Evolutionary conservation across 129 eudicot species (phyloP).

Genomic region (Chrysanthemum lavandulifolium): DNA sequence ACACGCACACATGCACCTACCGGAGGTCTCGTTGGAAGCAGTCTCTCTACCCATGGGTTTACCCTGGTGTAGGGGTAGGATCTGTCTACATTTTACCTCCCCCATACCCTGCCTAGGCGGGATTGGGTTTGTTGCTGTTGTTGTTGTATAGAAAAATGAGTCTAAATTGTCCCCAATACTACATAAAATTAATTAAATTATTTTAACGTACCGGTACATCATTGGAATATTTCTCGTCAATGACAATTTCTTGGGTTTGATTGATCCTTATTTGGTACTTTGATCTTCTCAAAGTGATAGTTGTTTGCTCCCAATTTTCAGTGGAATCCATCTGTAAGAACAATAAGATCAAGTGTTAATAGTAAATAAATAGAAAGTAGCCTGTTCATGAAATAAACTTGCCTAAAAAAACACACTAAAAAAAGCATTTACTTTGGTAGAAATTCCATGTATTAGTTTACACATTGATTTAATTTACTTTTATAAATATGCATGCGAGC

Average conservation of each 20-base stretch:
- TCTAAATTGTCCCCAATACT: constrained; percentile 6
- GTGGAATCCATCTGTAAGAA: constrained; percentile 59
- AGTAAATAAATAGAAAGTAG: too few relatives aligned
- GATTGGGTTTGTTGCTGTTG: too few relatives aligned
- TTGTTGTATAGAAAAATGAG: not conserved
- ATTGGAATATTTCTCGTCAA: constrained; percentile 62
- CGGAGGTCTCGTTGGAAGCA: too few relatives aligned
- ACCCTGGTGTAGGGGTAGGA: too few relatives aligned
- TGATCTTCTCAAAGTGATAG: constrained; percentile 59
- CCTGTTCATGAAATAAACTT: constrained; percentile 13
- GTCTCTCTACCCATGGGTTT: too few relatives aligned
- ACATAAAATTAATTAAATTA: not conserved
- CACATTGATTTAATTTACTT: not conserved
- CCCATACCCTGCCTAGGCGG: too few relatives aligned
- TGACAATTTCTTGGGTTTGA: constrained; percentile 41
- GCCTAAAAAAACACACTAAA: not conserved
- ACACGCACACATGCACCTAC: too few relatives aligned
- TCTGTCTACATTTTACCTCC: too few relatives aligned
- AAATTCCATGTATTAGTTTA: not conserved
- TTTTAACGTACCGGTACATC: constrained; percentile 59
- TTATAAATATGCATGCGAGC: not conserved
- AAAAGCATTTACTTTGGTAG: too few relatives aligned
- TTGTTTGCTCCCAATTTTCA: constrained; percentile 85
- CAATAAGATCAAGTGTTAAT: not conserved
- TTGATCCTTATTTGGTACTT: constrained; percentile 67